A percentile compares a stretch with the other conserved stretches of the same genome.
Conservation (phyloP, 495 filamentous ascomycete species). For the Neurospora sublineolata region DNA sequence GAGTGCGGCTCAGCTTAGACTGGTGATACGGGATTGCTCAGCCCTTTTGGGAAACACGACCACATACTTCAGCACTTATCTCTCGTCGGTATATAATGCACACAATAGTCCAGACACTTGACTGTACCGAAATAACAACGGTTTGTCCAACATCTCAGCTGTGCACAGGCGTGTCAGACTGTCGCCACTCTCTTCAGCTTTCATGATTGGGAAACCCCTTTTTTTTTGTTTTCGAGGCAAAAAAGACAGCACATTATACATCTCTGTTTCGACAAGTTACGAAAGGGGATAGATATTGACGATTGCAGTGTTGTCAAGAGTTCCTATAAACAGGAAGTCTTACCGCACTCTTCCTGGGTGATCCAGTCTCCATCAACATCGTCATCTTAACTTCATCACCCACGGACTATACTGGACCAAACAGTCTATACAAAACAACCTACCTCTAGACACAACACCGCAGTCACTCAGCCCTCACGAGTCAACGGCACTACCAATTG, state of each 20-base stretch:
- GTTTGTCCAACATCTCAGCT: not conserved
- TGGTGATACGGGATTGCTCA: not conserved
- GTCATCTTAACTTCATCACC: not conserved
- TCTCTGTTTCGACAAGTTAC: not conserved
- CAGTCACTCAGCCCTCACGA: not conserved
- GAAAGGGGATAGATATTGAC: not conserved
- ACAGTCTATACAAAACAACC: not conserved
- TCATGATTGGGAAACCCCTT: not conserved
- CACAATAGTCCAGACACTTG: not conserved
- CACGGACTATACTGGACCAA: not conserved
- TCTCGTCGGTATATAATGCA: not conserved
- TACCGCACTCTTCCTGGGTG: not conserved
- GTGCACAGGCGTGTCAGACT: not conserved
- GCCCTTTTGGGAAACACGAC: not conserved
- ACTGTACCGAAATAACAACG: not conserved
- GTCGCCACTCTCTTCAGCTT: not conserved
- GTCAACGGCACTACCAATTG: not conserved
- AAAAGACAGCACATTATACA: not conserved
- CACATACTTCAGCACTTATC: not conserved
- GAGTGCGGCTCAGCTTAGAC: not conserved
- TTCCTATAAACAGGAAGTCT: not conserved
- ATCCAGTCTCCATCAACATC: not conserved
- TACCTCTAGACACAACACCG: not conserved
- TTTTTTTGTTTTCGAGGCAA: not conserved
- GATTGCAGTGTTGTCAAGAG: not conserved